Percentiles rank a stretch among this genome's conserved stretches.
phyloP scores from a whole-genome alignment of 306 rosid genomes.

The Abrus precatorius region DNA sequence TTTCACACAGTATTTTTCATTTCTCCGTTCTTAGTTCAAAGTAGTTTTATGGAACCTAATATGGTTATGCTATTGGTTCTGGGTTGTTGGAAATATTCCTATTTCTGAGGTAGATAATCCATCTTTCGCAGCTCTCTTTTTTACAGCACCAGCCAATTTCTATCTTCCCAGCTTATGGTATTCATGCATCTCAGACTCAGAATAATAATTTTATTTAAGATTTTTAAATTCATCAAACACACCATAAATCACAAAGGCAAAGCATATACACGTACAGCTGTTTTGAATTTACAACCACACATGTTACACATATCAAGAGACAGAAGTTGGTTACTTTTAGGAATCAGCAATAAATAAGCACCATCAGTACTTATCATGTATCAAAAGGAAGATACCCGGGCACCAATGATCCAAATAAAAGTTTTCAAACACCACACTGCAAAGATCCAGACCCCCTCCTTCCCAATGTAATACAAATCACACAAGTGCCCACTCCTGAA shows the following conservation, averaged over 20 bases:
- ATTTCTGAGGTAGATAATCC: not conserved
- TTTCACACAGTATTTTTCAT: not conserved
- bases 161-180: not conserved
- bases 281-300: not conserved
- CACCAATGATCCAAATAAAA: constrained; percentile 1
- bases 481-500: not conserved
- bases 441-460: not conserved
- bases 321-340: not conserved
- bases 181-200: not conserved
- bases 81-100: not conserved
- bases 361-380: not conserved
- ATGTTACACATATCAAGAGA: not conserved
- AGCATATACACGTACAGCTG: not conserved
- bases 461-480: no score
- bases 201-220: constrained; percentile 6
- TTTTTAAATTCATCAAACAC: not conserved
- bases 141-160: not conserved
- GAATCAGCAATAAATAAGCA: not conserved
- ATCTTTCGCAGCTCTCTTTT: not conserved
- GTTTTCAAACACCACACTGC: not conserved
- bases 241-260: not conserved
- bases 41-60: not conserved
- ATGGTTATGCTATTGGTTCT: not conserved
- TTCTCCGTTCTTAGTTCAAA: constrained; percentile 8
- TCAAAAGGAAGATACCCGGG: not conserved